phyloP scores from a whole-genome alignment of 2,329 filamentous ascomycete genomes.

The Xylariaceae sp. region DNA sequence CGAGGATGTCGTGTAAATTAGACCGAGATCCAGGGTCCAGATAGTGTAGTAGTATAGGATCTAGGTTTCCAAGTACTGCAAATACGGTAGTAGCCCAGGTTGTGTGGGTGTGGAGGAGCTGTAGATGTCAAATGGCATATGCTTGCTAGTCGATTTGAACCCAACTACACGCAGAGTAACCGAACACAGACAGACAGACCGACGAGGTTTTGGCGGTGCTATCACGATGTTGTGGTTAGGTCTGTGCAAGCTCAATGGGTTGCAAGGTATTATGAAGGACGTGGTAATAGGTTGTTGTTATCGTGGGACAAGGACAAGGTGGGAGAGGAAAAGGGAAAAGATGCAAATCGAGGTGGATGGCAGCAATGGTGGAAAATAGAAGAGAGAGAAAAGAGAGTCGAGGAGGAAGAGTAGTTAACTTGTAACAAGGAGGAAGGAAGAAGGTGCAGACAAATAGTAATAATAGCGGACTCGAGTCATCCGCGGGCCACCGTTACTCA shows the following conservation, averaged over 20 bases:
- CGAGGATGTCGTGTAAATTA: conserved; percentile 24
- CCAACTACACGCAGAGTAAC: conserved; percentile 13
- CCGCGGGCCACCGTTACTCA: conserved; percentile 22
- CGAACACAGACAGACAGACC: conserved; percentile 7
- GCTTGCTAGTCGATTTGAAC: conserved; percentile 4
- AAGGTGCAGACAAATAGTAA: conserved; percentile 26
- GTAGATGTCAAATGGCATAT: conserved; percentile 25
- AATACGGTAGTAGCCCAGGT: conserved; percentile 11
- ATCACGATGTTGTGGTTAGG: neutral
- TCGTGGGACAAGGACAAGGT: no score
- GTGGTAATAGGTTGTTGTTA: no score
- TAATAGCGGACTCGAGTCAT: conserved; percentile 17
- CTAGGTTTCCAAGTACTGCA: conserved; percentile 14
- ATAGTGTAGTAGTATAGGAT: conserved; percentile 20
- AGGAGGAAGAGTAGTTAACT: conserved; percentile 14
- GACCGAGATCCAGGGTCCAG: conserved; percentile 20
- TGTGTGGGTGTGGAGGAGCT: conserved; percentile 15
- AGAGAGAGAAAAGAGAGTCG: neutral
- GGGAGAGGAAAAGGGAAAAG: neutral
- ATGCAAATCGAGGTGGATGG: neutral
- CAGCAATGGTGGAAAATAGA: conserved; percentile 3
- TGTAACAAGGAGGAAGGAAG: conserved; percentile 25
- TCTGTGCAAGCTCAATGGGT: conserved; percentile 10
- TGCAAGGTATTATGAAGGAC: conserved; percentile 2
- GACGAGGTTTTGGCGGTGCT: neutral